These are phyloP conservation scores for Cladosporium sp. DNA, from an alignment of 2,329 filamentous ascomycete genomes.

Conservation along the genomic window DNA sequence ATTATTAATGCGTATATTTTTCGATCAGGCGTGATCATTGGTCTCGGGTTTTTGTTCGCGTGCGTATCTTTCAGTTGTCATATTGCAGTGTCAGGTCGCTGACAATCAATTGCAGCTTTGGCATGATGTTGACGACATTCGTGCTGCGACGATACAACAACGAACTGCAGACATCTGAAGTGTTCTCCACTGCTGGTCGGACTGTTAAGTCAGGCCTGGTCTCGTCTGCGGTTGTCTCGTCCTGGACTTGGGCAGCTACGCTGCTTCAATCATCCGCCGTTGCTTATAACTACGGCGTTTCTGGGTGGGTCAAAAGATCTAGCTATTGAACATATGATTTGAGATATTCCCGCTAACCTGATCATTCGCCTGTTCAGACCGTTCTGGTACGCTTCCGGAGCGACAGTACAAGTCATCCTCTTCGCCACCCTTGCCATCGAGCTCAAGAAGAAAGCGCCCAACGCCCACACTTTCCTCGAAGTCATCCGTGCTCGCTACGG, in stretches of 20 bases:
- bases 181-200: slow-evolving; percentile 84
- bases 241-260: slow-evolving; percentile 80
- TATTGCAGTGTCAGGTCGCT: neutral
- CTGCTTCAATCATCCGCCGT: slow-evolving; percentile 66
- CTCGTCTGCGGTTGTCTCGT: slow-evolving; percentile 83
- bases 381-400: slow-evolving; percentile 61
- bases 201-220: slow-evolving; percentile 87
- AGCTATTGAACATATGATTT: no score
- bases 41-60: slow-evolving; percentile 69
- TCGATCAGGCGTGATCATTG: slow-evolving; percentile 56
- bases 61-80: slow-evolving; percentile 23
- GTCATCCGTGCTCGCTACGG: slow-evolving; percentile 25
- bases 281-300: slow-evolving; percentile 52
- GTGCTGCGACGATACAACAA: slow-evolving; percentile 65
- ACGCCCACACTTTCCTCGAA: slow-evolving; percentile 59
- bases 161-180: slow-evolving; percentile 85
- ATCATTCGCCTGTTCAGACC: slow-evolving; percentile 36
- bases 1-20: neutral
- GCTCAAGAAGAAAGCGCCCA: slow-evolving; percentile 76
- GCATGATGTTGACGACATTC: slow-evolving; percentile 71
- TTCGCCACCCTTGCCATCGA: slow-evolving; percentile 87
- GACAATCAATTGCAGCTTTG: slow-evolving; percentile 37
- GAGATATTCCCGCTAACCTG: neutral
- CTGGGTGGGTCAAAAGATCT: slow-evolving; percentile 29
- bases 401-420: slow-evolving; percentile 78